Evolutionary conservation across 148 eudicot genomes (phyloP).

Genomic region (Dianthus caryophyllus): DNA sequence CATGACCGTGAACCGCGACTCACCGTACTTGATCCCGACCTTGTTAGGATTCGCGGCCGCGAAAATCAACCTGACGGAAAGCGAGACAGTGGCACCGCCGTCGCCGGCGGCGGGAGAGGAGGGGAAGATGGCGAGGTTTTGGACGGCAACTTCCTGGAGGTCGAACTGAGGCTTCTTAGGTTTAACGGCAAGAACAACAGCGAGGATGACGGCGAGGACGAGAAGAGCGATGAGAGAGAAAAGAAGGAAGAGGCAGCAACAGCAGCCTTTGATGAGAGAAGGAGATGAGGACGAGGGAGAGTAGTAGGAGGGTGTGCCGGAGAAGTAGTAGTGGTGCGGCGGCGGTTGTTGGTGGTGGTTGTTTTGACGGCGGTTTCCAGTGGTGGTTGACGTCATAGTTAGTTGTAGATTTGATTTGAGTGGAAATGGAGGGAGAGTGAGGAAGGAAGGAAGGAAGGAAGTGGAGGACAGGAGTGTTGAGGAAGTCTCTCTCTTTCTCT

Average conservation of each 20-base stretch:
- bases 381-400: neutral
- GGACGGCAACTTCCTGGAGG: constrained; percentile 75
- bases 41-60: constrained; percentile 80
- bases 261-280: constrained; percentile 75
- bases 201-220: constrained; percentile 61
- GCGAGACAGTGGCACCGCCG: constrained; percentile 51
- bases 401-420: neutral
- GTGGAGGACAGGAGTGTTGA: too few species aligned
- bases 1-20: constrained; percentile 70
- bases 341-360: constrained; percentile 17
- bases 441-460: too few species aligned
- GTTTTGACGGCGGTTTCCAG: constrained; percentile 7
- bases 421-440: neutral
- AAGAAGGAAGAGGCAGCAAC: constrained; percentile 88
- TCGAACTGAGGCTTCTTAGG: constrained; percentile 85
- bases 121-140: constrained; percentile 51
- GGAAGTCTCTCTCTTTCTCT: too few species aligned
- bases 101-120: constrained; percentile 25
- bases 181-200: constrained; percentile 70
- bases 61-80: constrained; percentile 54
- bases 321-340: constrained; percentile 40
- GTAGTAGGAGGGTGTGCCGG: constrained; percentile 32
- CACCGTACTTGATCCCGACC: constrained; percentile 82
- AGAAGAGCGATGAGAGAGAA: constrained; percentile 70
- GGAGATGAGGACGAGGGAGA: constrained; percentile 46